Evolutionary conservation across 164 flowering plant genomes (phyloP).

Genomic region (Malania oleifera): DNA sequence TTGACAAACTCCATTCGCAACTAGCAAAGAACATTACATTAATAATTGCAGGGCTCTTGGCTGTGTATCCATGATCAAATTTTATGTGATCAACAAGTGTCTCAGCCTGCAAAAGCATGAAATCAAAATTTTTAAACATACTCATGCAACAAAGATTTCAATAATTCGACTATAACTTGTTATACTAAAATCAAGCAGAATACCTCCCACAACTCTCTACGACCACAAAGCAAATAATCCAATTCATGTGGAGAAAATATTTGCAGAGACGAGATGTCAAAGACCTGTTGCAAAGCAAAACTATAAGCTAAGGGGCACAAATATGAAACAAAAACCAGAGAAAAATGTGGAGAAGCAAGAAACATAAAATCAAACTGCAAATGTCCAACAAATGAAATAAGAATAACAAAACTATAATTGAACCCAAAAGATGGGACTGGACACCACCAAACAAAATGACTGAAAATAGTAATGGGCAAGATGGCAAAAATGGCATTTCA

Average conservation of each 20-base stretch:
- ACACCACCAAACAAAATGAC: too few relatives aligned
- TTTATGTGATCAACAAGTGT: conserved; percentile 89
- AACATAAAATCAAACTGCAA: too few relatives aligned
- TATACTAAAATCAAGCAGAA: neutral
- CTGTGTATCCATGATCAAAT: conserved; percentile 97
- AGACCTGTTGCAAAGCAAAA: conserved; percentile 44
- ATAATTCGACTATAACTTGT: neutral
- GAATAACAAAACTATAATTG: neutral
- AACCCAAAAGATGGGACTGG: too few relatives aligned
- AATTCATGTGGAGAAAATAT: conserved; percentile 85
- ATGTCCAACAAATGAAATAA: neutral
- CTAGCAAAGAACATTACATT: conserved; percentile 44
- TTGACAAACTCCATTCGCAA: neutral
- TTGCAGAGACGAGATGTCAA: conserved; percentile 84
- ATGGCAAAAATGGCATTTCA: too few relatives aligned
- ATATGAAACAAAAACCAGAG: conserved; percentile 1
- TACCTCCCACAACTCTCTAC: conserved; percentile 97
- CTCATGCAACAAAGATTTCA: neutral
- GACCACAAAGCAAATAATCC: conserved; percentile 93
- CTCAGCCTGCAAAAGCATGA: conserved; percentile 59
- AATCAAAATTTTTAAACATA: neutral
- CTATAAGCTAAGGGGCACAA: neutral
- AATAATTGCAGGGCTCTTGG: conserved; percentile 87
- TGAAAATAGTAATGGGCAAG: too few relatives aligned
- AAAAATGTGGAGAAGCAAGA: neutral